These are phyloP conservation scores for Sporodiniella umbellata DNA, from an alignment of 371 early-diverging fungal genomes.

Conservation along the genomic window DNA sequence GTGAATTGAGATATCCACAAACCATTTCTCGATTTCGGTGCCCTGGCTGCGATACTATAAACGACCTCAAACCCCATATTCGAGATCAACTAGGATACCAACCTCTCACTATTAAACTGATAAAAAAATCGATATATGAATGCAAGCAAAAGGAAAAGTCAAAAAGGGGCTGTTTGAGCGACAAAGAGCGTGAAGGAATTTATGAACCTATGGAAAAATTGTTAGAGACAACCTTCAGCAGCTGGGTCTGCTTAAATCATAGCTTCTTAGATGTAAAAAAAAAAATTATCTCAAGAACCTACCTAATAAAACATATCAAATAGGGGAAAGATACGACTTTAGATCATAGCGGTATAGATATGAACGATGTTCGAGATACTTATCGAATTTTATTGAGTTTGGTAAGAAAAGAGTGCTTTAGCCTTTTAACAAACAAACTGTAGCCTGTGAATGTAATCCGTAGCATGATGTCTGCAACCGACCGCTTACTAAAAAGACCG, in stretches of 20 bases:
- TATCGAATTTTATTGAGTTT: constrained; percentile 65
- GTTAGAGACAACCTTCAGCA: constrained; percentile 61
- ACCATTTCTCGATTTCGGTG: constrained; percentile 78
- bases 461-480: constrained; percentile 77
- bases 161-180: constrained; percentile 8
- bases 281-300: not conserved
- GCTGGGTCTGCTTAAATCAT: constrained; percentile 68
- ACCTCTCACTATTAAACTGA: constrained; percentile 51
- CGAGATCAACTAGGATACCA: constrained; percentile 21
- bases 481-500: constrained; percentile 75
- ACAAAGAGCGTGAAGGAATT: constrained; percentile 32
- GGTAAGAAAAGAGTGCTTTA: constrained; percentile 35
- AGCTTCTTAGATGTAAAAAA: constrained; percentile 65
- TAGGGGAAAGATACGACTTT: constrained; percentile 54
- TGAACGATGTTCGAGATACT: constrained; percentile 67
- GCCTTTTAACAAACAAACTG: not conserved
- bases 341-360: constrained; percentile 64
- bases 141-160: constrained; percentile 32
- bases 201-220: constrained; percentile 52
- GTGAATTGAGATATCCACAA: constrained; percentile 69
- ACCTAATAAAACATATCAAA: not conserved
- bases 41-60: constrained; percentile 88
- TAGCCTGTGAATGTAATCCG: constrained; percentile 61
- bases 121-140: constrained; percentile 38
- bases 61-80: constrained; percentile 60